These are phyloP conservation scores for Cordyceps javanica DNA, from an alignment of 2,329 filamentous ascomycete genomes.

Conservation along the genomic window DNA sequence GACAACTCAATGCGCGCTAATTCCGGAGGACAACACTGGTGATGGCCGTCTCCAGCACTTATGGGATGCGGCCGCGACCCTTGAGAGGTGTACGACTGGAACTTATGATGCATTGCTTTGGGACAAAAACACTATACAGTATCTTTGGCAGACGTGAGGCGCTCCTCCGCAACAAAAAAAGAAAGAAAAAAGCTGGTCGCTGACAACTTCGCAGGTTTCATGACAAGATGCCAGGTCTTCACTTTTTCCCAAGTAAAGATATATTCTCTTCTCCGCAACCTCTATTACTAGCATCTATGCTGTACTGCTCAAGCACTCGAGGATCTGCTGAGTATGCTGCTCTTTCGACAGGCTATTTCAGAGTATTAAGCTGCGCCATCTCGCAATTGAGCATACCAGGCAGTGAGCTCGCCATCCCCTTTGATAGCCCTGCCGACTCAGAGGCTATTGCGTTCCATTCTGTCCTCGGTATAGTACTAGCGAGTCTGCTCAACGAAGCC, in stretches of 20 bases:
- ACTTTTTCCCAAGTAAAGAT: constrained; percentile 37
- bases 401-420: constrained; percentile 22
- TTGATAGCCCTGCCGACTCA: constrained; percentile 18
- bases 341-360: constrained; percentile 32
- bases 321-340: constrained; percentile 27
- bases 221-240: constrained; percentile 37
- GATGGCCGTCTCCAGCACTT: constrained; percentile 19
- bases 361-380: constrained; percentile 32
- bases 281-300: constrained; percentile 36
- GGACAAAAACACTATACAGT: constrained; percentile 26
- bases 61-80: constrained; percentile 24
- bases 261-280: constrained; percentile 36
- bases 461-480: constrained; percentile 35
- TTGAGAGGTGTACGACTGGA: constrained; percentile 22
- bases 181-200: not conserved
- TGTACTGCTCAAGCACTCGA: constrained; percentile 34
- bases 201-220: constrained; percentile 31
- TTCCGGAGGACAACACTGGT: not conserved
- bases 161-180: not conserved
- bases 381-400: constrained; percentile 33
- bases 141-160: constrained; percentile 26
- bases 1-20: constrained; percentile 16
- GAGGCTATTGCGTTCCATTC: constrained; percentile 38
- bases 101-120: constrained; percentile 24
- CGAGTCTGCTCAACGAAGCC: constrained; percentile 35